phyloP scores from a whole-genome alignment of 805 yeast species.

The Cyberlindnera lachancei region DNA sequence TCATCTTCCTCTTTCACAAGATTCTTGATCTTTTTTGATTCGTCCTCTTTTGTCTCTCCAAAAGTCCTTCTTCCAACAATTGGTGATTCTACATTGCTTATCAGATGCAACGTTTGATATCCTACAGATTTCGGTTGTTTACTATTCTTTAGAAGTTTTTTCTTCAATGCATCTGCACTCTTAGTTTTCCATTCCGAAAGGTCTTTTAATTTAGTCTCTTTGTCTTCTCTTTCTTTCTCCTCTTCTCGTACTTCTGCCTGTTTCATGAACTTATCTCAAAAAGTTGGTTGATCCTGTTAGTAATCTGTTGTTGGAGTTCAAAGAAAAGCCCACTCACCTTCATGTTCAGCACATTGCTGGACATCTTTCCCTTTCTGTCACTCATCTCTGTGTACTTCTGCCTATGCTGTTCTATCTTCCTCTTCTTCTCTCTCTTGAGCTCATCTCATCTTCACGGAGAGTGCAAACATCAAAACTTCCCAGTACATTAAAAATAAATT shows the following conservation, averaged over 20 bases:
- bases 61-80: constrained; percentile 24
- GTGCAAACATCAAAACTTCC: no score
- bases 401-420: no score
- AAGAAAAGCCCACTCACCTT: constrained; percentile 21
- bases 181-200: constrained; percentile 26
- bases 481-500: no score
- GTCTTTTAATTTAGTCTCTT: constrained; percentile 36
- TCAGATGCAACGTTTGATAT: constrained; percentile 31
- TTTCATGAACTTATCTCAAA: constrained; percentile 54
- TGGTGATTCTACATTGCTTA: constrained; percentile 9
- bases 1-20: constrained; percentile 1
- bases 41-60: constrained; percentile 20
- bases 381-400: constrained; percentile 3
- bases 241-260: constrained; percentile 32
- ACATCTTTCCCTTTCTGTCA: constrained; percentile 25
- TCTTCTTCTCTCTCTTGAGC: no score
- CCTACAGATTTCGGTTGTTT: constrained; percentile 32
- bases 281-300: constrained; percentile 1
- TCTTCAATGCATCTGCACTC: constrained; percentile 22
- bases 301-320: no score
- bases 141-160: constrained; percentile 14
- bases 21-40: constrained; percentile 6
- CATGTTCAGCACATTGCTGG: constrained; percentile 78
- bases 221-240: constrained; percentile 27
- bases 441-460: no score